Evolutionary conservation across 176 grass and related monocot species (phyloP).

Genomic region (Areca catechu): DNA sequence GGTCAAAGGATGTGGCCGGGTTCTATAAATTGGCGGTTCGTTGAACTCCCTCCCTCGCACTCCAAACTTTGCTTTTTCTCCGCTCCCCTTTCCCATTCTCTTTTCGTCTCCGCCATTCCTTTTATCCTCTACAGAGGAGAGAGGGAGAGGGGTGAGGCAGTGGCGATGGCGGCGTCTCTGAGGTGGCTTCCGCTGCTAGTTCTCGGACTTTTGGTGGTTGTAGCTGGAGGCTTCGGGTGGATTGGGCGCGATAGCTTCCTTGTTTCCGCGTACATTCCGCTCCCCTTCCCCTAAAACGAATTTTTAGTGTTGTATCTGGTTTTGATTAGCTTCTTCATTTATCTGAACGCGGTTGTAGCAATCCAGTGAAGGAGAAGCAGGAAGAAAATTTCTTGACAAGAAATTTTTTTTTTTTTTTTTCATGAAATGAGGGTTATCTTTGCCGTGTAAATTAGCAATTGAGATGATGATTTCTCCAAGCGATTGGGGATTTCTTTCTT

Average conservation of each 20-base stretch:
- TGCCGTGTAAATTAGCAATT: too few relatives aligned
- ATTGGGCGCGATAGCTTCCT: conserved; percentile 3
- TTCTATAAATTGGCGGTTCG: too few relatives aligned
- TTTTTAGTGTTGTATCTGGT: too few relatives aligned
- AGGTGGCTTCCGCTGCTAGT: conserved; percentile 14
- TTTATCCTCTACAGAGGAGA: conserved; percentile 3
- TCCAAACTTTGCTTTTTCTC: background rate
- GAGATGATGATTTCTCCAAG: too few relatives aligned
- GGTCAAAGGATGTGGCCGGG: too few relatives aligned
- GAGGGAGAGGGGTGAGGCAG: background rate
- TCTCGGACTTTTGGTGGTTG: conserved; percentile 18
- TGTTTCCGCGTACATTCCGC: conserved; percentile 20
- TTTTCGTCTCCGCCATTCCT: background rate
- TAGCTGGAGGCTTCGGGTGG: conserved; percentile 12
- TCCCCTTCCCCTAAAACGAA: background rate
- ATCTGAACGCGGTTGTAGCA: background rate
- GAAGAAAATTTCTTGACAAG: too few relatives aligned
- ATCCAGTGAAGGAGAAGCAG: too few relatives aligned
- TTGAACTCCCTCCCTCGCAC: conserved; percentile 12
- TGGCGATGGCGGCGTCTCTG: conserved; percentile 9
- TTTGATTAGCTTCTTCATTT: background rate
- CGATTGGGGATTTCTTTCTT: too few relatives aligned
- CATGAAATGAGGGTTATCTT: too few relatives aligned
- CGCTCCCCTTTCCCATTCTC: conserved; percentile 16
- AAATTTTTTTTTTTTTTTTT: too few relatives aligned